These are phyloP conservation scores for Kwoniella botswanensis DNA, from an alignment of 768 basidiomycete species.

Conservation along the genomic window DNA sequence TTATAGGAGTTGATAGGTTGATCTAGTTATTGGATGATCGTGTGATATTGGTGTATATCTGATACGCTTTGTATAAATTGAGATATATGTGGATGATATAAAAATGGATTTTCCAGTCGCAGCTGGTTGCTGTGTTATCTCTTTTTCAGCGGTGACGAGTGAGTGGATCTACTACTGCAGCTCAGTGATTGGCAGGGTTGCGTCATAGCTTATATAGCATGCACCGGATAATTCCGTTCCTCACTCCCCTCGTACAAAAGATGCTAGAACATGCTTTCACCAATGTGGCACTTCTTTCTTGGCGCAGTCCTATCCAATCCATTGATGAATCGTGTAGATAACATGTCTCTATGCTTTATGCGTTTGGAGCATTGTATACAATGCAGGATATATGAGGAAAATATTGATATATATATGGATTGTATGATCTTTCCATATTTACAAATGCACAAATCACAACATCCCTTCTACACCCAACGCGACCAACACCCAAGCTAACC, in stretches of 20 bases:
- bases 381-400: neutral
- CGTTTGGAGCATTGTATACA: neutral
- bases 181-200: neutral
- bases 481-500: conserved; percentile 51
- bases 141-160: neutral
- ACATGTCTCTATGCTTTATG: too few species aligned
- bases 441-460: conserved; percentile 6
- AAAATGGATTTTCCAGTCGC: neutral
- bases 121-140: neutral
- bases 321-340: too few species aligned
- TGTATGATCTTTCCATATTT: neutral
- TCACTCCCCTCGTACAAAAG: neutral
- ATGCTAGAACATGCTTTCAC: neutral
- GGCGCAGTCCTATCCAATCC: too few species aligned
- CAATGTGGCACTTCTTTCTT: neutral
- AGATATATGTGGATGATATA: neutral
- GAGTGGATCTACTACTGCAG: neutral
- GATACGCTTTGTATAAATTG: neutral
- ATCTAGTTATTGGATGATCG: neutral
- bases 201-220: neutral
- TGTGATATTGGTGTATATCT: neutral
- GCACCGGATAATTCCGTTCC: neutral
- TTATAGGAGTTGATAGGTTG: neutral
- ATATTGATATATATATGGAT: neutral
- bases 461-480: conserved; percentile 53